phyloP scores from a whole-genome alignment of 768 basidiomycete genomes.

The Leccinellum albellum region DNA sequence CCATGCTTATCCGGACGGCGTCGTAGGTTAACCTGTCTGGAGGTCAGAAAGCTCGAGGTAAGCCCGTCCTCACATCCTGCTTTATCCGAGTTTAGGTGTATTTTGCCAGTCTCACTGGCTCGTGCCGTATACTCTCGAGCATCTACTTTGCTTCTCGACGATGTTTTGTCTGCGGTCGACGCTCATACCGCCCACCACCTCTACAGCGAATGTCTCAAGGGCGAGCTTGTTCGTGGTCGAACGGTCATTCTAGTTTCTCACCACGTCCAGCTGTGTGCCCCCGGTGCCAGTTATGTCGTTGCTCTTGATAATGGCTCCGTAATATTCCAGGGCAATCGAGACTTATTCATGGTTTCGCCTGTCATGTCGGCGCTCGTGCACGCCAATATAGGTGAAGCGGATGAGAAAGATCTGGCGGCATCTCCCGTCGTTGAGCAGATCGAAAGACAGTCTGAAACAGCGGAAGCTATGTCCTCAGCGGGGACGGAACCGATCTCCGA shows the following conservation, averaged over 20 bases:
- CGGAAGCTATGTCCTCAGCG: constrained; percentile 20
- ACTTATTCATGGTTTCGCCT: constrained; percentile 63
- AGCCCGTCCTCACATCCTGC: neutral
- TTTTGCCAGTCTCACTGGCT: constrained; percentile 57
- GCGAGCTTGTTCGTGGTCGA: constrained; percentile 71
- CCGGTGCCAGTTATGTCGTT: constrained; percentile 78
- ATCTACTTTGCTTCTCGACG: constrained; percentile 77
- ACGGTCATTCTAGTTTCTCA: constrained; percentile 92
- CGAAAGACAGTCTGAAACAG: constrained; percentile 3
- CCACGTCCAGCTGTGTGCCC: constrained; percentile 83
- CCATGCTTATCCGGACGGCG: neutral
- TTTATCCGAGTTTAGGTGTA: neutral
- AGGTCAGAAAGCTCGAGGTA: constrained; percentile 67
- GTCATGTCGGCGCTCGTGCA: constrained; percentile 66
- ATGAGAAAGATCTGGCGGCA: constrained; percentile 39
- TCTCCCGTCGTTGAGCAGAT: constrained; percentile 6
- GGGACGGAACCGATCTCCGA: constrained; percentile 34
- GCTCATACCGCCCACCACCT: constrained; percentile 83
- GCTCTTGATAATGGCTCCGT: constrained; percentile 71
- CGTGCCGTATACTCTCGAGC: constrained; percentile 90
- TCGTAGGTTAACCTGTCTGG: constrained; percentile 37
- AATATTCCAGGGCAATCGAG: constrained; percentile 63
- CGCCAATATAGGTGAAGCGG: constrained; percentile 39
- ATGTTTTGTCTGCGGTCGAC: constrained; percentile 75
- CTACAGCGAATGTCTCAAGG: constrained; percentile 72